Conservation (phyloP, 495 filamentous ascomycete species). For the Daldinia concentrica region DNA sequence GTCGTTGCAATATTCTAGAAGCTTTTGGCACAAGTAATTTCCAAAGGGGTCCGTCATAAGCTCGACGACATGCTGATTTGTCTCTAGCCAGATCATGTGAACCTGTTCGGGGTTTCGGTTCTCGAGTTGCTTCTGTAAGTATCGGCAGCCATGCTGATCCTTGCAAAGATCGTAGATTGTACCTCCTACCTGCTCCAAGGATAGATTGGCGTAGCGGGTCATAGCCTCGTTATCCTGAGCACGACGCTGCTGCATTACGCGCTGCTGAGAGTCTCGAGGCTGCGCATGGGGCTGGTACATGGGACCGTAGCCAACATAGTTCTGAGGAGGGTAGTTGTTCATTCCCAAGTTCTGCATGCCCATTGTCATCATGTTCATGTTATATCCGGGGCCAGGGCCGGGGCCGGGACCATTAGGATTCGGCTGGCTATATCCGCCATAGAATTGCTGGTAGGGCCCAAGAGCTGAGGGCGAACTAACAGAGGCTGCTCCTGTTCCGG, state of each 20-base stretch:
- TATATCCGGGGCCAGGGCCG: conserved; percentile 47
- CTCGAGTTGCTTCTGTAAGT: conserved; percentile 96
- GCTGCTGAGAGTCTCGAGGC: conserved; percentile 72
- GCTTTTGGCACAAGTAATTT: conserved; percentile 97
- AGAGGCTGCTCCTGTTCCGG: conserved; percentile 44
- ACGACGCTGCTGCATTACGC: conserved; percentile 74
- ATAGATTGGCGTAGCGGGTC: conserved; percentile 77
- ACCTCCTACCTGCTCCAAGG: conserved; percentile 79
- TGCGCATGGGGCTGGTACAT: conserved; percentile 57
- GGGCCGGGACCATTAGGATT: conserved; percentile 46
- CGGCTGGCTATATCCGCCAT: conserved; percentile 47
- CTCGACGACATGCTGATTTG: conserved; percentile 89
- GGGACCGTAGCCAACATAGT: conserved; percentile 56
- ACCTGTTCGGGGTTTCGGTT: conserved; percentile 83
- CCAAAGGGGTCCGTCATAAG: conserved; percentile 99
- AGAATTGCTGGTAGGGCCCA: conserved; percentile 54
- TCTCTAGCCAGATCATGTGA: conserved; percentile 92
- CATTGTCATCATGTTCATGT: conserved; percentile 66
- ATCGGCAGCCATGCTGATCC: conserved; percentile 96
- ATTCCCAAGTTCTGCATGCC: conserved; percentile 68
- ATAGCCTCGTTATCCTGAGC: conserved; percentile 71
- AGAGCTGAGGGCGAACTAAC: conserved; percentile 48
- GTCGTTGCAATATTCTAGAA: conserved; percentile 91
- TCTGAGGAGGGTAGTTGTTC: conserved; percentile 60
- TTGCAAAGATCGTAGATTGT: conserved; percentile 90